These are phyloP conservation scores for Mucor irregularis DNA, from an alignment of 371 early-diverging fungal genomes.

Conservation along the genomic window DNA sequence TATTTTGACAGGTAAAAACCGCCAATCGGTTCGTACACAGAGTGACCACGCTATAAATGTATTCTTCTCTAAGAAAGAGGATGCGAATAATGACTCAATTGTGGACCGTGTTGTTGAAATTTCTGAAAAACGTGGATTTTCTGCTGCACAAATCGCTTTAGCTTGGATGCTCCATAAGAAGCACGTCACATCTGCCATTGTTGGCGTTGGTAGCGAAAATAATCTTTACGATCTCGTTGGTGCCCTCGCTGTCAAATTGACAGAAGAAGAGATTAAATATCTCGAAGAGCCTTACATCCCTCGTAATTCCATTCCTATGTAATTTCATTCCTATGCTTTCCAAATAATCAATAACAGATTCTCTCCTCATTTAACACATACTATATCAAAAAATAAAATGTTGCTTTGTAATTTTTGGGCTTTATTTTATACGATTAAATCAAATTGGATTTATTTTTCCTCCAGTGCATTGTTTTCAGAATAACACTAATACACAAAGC, in stretches of 20 bases:
- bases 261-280: slow-evolving; percentile 36
- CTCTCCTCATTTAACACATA: too few relatives aligned
- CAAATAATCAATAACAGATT: too few relatives aligned
- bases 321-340: too few relatives aligned
- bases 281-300: slow-evolving; percentile 31
- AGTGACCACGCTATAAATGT: neutral
- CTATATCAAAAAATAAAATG: too few relatives aligned
- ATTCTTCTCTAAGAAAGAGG: slow-evolving; percentile 10
- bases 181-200: slow-evolving; percentile 42
- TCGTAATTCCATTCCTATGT: slow-evolving; percentile 11
- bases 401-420: too few relatives aligned
- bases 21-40: slow-evolving; percentile 2
- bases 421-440: too few relatives aligned
- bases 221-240: slow-evolving; percentile 35
- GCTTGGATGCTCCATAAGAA: slow-evolving; percentile 50
- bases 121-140: slow-evolving; percentile 3
- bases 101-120: slow-evolving; percentile 18
- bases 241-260: slow-evolving; percentile 33
- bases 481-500: too few relatives aligned
- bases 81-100: slow-evolving; percentile 6
- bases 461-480: too few relatives aligned
- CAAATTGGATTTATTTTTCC: too few relatives aligned
- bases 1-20: slow-evolving; percentile 14
- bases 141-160: slow-evolving; percentile 34
- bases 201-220: slow-evolving; percentile 34